phyloP scores from a whole-genome alignment of 768 basidiomycete species.

The Hygrophorus russula region DNA sequence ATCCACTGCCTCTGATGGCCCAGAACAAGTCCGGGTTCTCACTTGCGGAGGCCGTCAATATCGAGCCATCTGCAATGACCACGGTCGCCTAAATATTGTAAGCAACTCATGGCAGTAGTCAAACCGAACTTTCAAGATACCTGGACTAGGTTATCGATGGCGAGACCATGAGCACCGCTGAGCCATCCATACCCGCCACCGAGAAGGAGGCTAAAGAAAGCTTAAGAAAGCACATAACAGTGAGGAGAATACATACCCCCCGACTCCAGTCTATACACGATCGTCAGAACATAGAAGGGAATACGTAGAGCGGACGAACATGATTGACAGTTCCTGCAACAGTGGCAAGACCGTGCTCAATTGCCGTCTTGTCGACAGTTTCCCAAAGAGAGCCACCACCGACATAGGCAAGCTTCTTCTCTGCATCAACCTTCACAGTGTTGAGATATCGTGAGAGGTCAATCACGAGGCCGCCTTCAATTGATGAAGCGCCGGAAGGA shows the following conservation, averaged over 20 bases:
- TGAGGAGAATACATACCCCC: conserved; percentile 24
- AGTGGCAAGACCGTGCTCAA: conserved; percentile 26
- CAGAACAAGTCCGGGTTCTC: conserved; percentile 41
- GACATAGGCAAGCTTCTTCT: conserved; percentile 19
- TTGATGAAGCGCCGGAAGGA: conserved; percentile 22
- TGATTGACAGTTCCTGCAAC: conserved; percentile 34
- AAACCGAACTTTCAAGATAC: conserved; percentile 9
- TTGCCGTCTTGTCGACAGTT: conserved; percentile 25
- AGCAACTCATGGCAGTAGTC: neutral
- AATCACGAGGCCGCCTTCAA: conserved; percentile 32
- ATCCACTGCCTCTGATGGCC: conserved; percentile 40
- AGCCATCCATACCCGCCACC: conserved; percentile 50
- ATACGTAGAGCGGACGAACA: conserved; percentile 17
- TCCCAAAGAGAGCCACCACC: conserved; percentile 31
- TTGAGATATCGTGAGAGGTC: conserved; percentile 24
- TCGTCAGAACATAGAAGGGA: neutral
- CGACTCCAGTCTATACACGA: conserved; percentile 32
- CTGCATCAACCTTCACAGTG: conserved; percentile 19
- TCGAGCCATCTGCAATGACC: conserved; percentile 33
- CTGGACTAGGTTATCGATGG: conserved; percentile 35
- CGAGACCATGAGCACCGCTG: conserved; percentile 30
- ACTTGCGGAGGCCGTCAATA: conserved; percentile 23
- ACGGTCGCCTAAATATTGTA: conserved; percentile 24
- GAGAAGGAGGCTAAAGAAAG: conserved; percentile 28
- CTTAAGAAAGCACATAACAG: neutral